phyloP scores from a whole-genome alignment of 371 early-diverging fungal genomes.

The Funneliformis caledonium region DNA sequence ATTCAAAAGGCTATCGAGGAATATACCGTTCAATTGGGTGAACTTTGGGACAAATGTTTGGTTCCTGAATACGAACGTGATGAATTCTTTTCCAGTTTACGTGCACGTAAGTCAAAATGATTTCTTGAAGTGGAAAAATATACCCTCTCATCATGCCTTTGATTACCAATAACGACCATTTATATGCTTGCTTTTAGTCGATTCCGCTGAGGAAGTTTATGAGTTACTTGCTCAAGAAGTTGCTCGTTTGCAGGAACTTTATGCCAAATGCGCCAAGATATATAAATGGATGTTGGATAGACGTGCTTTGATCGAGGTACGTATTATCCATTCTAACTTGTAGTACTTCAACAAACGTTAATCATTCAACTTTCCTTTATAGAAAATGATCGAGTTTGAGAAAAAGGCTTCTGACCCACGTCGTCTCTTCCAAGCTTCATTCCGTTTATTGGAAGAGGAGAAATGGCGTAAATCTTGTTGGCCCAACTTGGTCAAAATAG shows the following conservation, averaged over 20 bases:
- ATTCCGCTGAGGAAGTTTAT: slow-evolving; percentile 34
- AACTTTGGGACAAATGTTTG: slow-evolving; percentile 41
- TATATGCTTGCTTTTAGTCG: neutral
- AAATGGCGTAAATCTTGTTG: slow-evolving; percentile 84
- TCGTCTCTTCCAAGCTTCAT: slow-evolving; percentile 80
- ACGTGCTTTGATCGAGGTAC: slow-evolving; percentile 35
- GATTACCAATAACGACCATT: neutral
- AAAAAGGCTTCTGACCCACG: slow-evolving; percentile 84
- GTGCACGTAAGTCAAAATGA: neutral
- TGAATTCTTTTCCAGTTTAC: slow-evolving; percentile 35
- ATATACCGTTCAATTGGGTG: slow-evolving; percentile 39
- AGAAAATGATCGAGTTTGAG: slow-evolving; percentile 87
- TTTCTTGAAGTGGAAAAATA: neutral
- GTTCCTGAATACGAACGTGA: slow-evolving; percentile 40
- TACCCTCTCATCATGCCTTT: neutral
- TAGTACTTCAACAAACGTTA: neutral
- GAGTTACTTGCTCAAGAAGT: slow-evolving; percentile 34
- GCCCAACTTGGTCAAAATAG: slow-evolving; percentile 80
- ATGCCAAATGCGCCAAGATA: slow-evolving; percentile 36
- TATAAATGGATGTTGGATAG: slow-evolving; percentile 37
- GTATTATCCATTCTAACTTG: neutral
- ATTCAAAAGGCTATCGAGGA: slow-evolving; percentile 39
- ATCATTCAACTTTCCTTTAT: neutral
- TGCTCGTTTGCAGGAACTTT: slow-evolving; percentile 36
- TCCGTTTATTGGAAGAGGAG: slow-evolving; percentile 86